Conservation (phyloP, 352 stramenopile genomes). For the Pythium myriotylum region DNA sequence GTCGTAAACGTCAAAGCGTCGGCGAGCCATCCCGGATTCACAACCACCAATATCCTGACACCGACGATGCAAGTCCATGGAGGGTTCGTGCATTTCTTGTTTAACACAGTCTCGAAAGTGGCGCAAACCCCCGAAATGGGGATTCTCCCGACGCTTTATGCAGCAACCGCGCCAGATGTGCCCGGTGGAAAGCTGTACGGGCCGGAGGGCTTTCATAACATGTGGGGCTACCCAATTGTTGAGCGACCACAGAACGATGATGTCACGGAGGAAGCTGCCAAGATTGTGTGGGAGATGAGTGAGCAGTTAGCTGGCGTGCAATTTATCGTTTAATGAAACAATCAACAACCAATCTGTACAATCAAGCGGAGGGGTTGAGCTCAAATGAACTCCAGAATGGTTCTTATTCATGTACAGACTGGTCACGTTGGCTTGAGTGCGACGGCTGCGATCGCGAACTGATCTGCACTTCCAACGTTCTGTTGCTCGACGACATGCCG, state of each 20-base stretch:
- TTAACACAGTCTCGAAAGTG: constrained; percentile 10
- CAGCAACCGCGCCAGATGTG: constrained; percentile 30
- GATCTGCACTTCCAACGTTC: not conserved
- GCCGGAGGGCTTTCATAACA: not conserved
- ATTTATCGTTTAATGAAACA: not conserved
- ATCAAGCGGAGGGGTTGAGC: too few relatives aligned
- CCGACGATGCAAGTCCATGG: constrained; percentile 25
- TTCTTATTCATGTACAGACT: too few relatives aligned
- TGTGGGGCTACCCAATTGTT: constrained; percentile 2
- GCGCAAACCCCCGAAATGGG: constrained; percentile 34
- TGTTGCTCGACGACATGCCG: constrained; percentile 1
- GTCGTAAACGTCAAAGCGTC: constrained; percentile 23
- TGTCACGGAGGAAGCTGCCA: constrained; percentile 23
- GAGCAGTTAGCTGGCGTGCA: constrained; percentile 24
- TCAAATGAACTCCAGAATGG: too few relatives aligned
- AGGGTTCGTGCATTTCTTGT: constrained; percentile 11
- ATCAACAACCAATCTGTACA: too few relatives aligned
- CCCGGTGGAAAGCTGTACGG: constrained; percentile 25
- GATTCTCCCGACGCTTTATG: constrained; percentile 45
- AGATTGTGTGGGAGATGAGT: constrained; percentile 39
- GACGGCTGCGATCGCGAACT: not conserved
- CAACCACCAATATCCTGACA: constrained; percentile 28
- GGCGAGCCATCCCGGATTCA: constrained; percentile 36
- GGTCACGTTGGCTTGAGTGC: too few relatives aligned
- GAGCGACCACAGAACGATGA: constrained; percentile 7